Percentiles rank a stretch among this genome's conserved stretches.
Conservation (phyloP, 345 rosid species). For the Eucalyptus pauciflora region DNA sequence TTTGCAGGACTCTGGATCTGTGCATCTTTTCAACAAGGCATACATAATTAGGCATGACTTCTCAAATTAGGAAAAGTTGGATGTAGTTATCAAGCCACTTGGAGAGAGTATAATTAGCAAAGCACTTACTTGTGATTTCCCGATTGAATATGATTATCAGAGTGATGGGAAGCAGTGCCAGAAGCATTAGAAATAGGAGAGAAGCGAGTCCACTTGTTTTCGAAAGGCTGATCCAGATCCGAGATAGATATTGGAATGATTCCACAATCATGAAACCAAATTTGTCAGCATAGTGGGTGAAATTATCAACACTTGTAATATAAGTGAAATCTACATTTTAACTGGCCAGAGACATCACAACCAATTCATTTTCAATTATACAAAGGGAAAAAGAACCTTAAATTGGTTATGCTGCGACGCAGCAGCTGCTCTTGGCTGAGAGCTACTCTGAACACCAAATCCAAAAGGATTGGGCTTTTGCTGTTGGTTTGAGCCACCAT, state of each 20-base stretch:
- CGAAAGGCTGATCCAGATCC: slow-evolving; percentile 36
- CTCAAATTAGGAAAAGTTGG: background rate
- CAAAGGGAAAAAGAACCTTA: slow-evolving; percentile 32
- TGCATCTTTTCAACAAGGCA: slow-evolving; percentile 36
- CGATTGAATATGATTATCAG: slow-evolving; percentile 37
- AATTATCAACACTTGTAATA: background rate
- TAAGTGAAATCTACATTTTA: background rate
- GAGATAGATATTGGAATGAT: background rate
- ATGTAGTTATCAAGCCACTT: background rate
- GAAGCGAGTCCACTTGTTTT: slow-evolving; percentile 64
- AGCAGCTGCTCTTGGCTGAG: slow-evolving; percentile 19
- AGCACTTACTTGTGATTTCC: slow-evolving; percentile 50
- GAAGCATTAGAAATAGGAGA: slow-evolving; percentile 2
- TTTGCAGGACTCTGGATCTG: slow-evolving; percentile 72
- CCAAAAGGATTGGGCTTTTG: slow-evolving; percentile 62
- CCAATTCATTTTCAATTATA: background rate
- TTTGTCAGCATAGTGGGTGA: background rate
- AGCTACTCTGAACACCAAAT: slow-evolving; percentile 46
- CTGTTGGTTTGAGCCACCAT: slow-evolving; percentile 15
- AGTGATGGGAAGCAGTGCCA: slow-evolving; percentile 27
- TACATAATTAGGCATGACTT: background rate
- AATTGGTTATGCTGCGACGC: slow-evolving; percentile 33
- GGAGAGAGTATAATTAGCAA: background rate
- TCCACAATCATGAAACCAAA: background rate
- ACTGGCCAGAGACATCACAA: background rate